These are phyloP conservation scores for Fraxinus velutina DNA, from an alignment of 305 asterid species.

Conservation along the genomic window DNA sequence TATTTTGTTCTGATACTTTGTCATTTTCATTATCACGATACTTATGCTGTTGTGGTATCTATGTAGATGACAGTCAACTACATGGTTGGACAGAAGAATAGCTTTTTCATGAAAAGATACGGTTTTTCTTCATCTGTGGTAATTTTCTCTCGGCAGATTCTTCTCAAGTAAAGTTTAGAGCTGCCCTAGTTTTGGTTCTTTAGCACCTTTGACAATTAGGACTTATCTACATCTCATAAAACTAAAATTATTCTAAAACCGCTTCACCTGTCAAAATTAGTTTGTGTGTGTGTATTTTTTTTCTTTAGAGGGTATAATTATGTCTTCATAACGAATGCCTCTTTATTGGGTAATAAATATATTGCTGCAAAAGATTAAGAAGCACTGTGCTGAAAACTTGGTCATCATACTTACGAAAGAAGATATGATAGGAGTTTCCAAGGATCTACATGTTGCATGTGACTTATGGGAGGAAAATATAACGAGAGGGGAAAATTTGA, in stretches of 20 bases:
- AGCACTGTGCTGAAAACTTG: background rate
- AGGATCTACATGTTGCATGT: background rate
- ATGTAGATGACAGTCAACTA: constrained; percentile 92
- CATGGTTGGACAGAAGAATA: constrained; percentile 68
- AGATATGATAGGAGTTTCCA: background rate
- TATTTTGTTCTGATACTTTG: background rate
- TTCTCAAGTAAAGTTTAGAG: constrained; percentile 11
- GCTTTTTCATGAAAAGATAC: constrained; percentile 76
- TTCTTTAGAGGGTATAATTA: background rate
- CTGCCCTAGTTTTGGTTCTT: background rate
- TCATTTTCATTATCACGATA: constrained; percentile 24
- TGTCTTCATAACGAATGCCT: background rate
- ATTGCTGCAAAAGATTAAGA: background rate
- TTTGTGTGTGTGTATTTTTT: background rate
- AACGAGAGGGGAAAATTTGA: background rate
- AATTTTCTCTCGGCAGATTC: constrained; percentile 26
- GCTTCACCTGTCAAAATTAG: constrained; percentile 3
- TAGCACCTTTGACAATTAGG: background rate
- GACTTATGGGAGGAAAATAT: background rate
- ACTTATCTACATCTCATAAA: background rate
- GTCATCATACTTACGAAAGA: background rate
- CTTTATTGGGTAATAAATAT: background rate
- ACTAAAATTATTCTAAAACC: background rate
- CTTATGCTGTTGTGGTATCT: constrained; percentile 20
- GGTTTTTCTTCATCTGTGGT: constrained; percentile 98